Conservation (phyloP, 2,329 filamentous ascomycete genomes). For the Cercospora canescens region DNA sequence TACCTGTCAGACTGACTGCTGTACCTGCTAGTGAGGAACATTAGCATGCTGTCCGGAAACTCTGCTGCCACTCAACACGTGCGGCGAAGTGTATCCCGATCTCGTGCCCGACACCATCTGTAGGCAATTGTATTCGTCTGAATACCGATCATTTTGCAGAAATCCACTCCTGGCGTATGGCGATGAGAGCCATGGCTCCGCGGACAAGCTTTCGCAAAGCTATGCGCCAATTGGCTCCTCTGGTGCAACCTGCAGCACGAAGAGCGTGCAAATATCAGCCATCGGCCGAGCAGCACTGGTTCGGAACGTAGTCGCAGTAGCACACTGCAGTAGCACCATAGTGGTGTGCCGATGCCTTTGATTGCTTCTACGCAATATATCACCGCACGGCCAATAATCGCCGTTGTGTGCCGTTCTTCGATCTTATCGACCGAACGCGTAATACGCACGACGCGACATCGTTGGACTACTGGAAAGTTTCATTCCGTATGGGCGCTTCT, state of each 20-base stretch:
- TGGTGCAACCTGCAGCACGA: not conserved
- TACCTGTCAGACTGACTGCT: too few species aligned
- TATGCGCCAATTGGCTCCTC: not conserved
- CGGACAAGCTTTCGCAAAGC: slow-evolving; percentile 1
- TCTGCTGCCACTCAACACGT: not conserved
- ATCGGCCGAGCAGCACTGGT: not conserved
- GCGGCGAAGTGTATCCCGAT: not conserved
- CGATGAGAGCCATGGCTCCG: not conserved
- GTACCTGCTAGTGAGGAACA: not conserved
- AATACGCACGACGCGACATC: not conserved
- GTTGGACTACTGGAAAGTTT: not conserved
- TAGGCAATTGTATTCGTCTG: not conserved
- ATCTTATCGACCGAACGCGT: not conserved
- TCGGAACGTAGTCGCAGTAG: not conserved
- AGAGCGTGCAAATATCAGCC: not conserved
- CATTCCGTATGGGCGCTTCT: not conserved
- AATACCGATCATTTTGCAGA: not conserved
- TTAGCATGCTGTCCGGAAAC: not conserved
- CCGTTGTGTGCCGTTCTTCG: not conserved
- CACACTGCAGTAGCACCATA: not conserved
- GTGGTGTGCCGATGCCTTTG: not conserved
- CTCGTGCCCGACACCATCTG: not conserved
- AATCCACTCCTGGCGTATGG: not conserved
- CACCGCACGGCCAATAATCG: not conserved
- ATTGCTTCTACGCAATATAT: not conserved